These are phyloP conservation scores for Larix kaempferi DNA, from an alignment of 75 land plant species.

Conservation along the genomic window DNA sequence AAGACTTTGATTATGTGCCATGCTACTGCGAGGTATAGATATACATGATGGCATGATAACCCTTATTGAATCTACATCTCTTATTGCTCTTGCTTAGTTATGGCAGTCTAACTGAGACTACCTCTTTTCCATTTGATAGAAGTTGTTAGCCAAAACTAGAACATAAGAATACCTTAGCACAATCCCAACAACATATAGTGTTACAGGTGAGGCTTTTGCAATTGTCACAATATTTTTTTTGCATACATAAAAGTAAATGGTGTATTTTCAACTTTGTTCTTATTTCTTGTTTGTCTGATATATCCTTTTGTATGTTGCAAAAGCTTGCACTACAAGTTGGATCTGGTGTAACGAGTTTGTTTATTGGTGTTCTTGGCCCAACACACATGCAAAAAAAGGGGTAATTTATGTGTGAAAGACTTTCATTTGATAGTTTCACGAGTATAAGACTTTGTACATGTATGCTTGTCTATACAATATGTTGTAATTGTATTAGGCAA, in stretches of 20 bases:
- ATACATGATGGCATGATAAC: neutral
- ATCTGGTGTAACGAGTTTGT: constrained; percentile 22
- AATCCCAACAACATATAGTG: constrained; percentile 90
- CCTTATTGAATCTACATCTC: neutral
- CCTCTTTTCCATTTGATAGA: constrained; percentile 10
- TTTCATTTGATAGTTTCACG: too few species aligned
- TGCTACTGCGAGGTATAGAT: constrained; percentile 60
- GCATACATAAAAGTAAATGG: neutral
- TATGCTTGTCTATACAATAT: too few species aligned
- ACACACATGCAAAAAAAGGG: neutral
- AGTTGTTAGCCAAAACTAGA: constrained; percentile 72
- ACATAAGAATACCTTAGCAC: constrained; percentile 55
- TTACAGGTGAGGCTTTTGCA: constrained; percentile 47
- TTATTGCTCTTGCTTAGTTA: too few species aligned
- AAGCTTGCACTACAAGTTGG: constrained; percentile 57
- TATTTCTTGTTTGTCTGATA: neutral
- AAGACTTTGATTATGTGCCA: constrained; percentile 78
- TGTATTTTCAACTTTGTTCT: neutral
- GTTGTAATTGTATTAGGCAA: too few species aligned
- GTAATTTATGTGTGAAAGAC: too few species aligned
- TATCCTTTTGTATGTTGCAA: constrained; percentile 19
- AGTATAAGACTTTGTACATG: too few species aligned
- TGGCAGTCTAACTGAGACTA: constrained; percentile 5
- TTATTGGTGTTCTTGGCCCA: constrained; percentile 2
- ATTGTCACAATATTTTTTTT: too few species aligned